A percentile compares a stretch with the other conserved stretches of the same genome.
Evolutionary conservation across 164 flowering plant species (phyloP).

Genomic region (Chloranthus sessilifolius): DNA sequence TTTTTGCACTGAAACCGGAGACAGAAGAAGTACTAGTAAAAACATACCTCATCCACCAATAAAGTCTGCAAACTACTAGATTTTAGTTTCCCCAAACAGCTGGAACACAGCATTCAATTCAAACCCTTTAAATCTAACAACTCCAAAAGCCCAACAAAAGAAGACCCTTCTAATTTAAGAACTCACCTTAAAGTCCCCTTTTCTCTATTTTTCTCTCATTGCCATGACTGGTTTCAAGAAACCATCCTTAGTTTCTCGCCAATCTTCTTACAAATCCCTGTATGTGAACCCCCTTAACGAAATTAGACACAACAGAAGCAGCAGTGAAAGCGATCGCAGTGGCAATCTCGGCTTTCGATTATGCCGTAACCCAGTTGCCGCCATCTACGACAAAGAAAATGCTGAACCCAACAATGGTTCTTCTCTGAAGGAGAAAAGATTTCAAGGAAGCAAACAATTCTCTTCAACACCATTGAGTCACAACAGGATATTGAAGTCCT

Average conservation of each 20-base stretch:
- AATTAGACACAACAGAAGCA: slow-evolving; percentile 35
- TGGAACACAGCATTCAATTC: no score
- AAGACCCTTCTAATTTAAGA: no score
- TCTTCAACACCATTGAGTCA: slow-evolving; percentile 13
- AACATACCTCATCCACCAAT: no score
- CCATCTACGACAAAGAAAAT: slow-evolving; percentile 40
- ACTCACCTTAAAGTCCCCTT: no score
- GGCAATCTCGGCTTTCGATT: slow-evolving; percentile 19
- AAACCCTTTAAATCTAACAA: no score
- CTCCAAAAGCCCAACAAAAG: no score
- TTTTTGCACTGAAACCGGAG: no score
- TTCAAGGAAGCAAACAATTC: slow-evolving; percentile 19
- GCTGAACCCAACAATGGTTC: slow-evolving; percentile 17
- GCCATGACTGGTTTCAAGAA: slow-evolving; percentile 36
- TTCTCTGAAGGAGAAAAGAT: slow-evolving; percentile 2
- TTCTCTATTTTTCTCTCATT: neutral
- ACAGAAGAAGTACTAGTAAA: no score
- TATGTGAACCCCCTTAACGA: slow-evolving; percentile 46
- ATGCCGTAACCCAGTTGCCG: slow-evolving; percentile 11
- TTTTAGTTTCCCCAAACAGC: no score
- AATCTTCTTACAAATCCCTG: slow-evolving; percentile 48
- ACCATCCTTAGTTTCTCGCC: slow-evolving; percentile 25
- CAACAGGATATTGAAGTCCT: slow-evolving; percentile 37
- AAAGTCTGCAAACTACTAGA: no score
- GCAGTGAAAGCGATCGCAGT: slow-evolving; percentile 29